These are phyloP conservation scores for Marasmius sp. DNA, from an alignment of 1,284 basidiomycete species.

Conservation along the genomic window DNA sequence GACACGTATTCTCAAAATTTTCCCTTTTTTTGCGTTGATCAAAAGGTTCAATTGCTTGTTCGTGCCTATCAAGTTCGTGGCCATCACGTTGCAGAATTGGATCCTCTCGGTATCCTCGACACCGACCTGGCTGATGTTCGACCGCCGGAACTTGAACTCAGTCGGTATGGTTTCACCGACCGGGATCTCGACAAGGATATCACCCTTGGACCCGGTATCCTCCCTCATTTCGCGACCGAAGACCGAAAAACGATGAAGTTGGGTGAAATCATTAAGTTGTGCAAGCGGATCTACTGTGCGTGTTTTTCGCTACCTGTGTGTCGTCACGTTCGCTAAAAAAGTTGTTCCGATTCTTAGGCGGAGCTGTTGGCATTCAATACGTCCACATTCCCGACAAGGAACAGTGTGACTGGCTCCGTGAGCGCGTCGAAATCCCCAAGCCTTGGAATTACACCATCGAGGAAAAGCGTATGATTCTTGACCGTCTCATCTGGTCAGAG, in stretches of 20 bases:
- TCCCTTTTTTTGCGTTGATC: conserved; percentile 5
- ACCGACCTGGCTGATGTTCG: conserved; percentile 77
- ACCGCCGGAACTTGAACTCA: conserved; percentile 89
- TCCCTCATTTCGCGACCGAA: conserved; percentile 91
- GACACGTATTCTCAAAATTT: background rate
- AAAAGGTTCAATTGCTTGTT: conserved; percentile 91
- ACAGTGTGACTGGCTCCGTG: conserved; percentile 99
- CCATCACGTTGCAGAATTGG: conserved; percentile 93
- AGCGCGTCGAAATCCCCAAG: conserved; percentile 93
- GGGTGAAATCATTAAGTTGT: conserved; percentile 89
- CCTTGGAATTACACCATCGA: conserved; percentile 99
- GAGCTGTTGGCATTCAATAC: conserved; percentile 95
- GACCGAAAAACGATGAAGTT: conserved; percentile 86
- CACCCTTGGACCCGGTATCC: conserved; percentile 91
- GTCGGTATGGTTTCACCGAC: conserved; percentile 94
- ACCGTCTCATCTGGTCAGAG: conserved; percentile 99
- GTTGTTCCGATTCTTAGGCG: conserved; percentile 52
- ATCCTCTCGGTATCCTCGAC: conserved; percentile 92
- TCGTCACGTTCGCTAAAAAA: conserved; percentile 5
- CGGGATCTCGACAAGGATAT: conserved; percentile 94
- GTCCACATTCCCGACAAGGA: conserved; percentile 98
- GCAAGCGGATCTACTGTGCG: conserved; percentile 95
- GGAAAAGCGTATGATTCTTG: conserved; percentile 98
- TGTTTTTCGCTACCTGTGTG: conserved; percentile 12
- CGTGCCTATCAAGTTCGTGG: conserved; percentile 99